phyloP scores from a whole-genome alignment of 2,329 filamentous ascomycete species.

The Sodiomyces alkalinus region DNA sequence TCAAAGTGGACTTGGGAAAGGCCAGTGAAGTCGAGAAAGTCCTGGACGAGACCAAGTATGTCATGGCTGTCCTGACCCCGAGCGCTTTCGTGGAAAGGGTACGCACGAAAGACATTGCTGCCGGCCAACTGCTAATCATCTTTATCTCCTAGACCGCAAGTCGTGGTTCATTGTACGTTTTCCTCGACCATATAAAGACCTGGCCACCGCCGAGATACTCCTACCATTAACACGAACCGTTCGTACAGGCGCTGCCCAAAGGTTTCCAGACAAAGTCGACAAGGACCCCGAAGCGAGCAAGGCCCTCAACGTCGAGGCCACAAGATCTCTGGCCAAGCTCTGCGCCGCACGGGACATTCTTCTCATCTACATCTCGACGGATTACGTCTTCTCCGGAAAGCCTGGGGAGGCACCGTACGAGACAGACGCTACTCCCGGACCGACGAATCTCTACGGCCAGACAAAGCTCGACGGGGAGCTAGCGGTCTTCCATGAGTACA shows the following conservation, averaged over 20 bases:
- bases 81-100: too few relatives aligned
- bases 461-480: slow-evolving; percentile 45
- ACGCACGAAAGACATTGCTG: not conserved
- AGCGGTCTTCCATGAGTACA: slow-evolving; percentile 50
- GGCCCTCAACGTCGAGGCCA: slow-evolving; percentile 60
- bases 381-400: slow-evolving; percentile 63
- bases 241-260: slow-evolving; percentile 61
- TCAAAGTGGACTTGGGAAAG: slow-evolving; percentile 40
- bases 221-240: not conserved
- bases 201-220: too few relatives aligned
- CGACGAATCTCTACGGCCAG: slow-evolving; percentile 61
- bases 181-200: not conserved
- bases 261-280: slow-evolving; percentile 76
- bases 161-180: slow-evolving; percentile 66
- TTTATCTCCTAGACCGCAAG: slow-evolving; percentile 46
- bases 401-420: slow-evolving; percentile 77
- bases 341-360: slow-evolving; percentile 46
- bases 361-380: slow-evolving; percentile 67
- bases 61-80: slow-evolving; percentile 3
- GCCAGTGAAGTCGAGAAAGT: slow-evolving; percentile 28
- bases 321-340: slow-evolving; percentile 48
- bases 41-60: slow-evolving; percentile 39
- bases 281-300: slow-evolving; percentile 61
- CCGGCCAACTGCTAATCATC: too few relatives aligned
- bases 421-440: slow-evolving; percentile 42